These are phyloP conservation scores for Gentiana straminea DNA, from an alignment of 257 asterid genomes.

Conservation along the genomic window DNA sequence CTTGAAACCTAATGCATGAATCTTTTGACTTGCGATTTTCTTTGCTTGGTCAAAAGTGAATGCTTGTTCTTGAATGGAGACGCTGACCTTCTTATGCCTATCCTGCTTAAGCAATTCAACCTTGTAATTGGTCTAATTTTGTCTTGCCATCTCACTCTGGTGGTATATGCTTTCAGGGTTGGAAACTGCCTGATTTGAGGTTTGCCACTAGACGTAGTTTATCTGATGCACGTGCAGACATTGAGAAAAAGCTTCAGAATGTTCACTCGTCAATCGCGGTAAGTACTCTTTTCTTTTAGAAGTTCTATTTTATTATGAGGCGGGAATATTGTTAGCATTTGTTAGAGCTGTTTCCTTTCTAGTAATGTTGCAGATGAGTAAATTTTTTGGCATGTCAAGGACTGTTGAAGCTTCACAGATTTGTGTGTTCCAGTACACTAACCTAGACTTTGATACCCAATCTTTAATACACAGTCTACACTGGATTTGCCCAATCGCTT, in stretches of 20 bases:
- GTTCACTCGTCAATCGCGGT: slow-evolving; percentile 64
- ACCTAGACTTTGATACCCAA: no score
- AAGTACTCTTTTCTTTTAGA: slow-evolving; percentile 21
- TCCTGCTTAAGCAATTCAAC: no score
- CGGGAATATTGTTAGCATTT: neutral
- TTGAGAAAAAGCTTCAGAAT: slow-evolving; percentile 71
- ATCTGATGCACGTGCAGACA: slow-evolving; percentile 68
- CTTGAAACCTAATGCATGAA: no score
- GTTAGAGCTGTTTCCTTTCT: neutral
- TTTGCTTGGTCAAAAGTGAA: no score
- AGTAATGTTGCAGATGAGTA: neutral
- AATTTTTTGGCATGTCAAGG: no score
- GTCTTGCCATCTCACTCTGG: neutral
- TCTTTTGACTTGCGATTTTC: no score
- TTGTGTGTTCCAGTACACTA: no score
- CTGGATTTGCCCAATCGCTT: no score
- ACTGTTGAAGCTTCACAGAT: no score
- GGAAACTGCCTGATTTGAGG: slow-evolving; percentile 84
- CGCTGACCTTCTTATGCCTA: no score
- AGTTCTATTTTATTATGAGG: neutral
- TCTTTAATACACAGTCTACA: neutral
- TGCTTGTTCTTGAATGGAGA: no score
- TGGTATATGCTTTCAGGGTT: slow-evolving; percentile 52
- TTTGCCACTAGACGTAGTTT: slow-evolving; percentile 86
- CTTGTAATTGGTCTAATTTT: no score